Conservation (phyloP, 1,284 basidiomycete species). For the Volvariella surrecta region DNA sequence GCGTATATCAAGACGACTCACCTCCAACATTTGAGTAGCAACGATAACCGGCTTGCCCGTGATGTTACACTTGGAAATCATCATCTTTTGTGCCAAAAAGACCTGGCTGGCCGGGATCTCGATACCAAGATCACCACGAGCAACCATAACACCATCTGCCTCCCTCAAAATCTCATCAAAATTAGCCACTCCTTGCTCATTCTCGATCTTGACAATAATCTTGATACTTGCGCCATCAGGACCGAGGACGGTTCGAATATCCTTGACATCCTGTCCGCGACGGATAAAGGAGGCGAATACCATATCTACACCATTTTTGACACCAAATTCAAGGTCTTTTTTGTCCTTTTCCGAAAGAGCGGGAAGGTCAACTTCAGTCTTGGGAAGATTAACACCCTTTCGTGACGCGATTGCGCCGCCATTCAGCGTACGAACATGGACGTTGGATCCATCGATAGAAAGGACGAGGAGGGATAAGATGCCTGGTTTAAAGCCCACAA, state of each 20-base stretch:
- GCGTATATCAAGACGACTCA: conserved; percentile 24
- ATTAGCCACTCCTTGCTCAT: conserved; percentile 95
- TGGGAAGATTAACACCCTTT: conserved; percentile 99
- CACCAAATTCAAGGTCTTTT: conserved; percentile 90
- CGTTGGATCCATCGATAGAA: conserved; percentile 71
- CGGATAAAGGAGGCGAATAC: conserved; percentile 98
- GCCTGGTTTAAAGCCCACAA: conserved; percentile 30
- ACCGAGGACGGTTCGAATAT: conserved; percentile 87
- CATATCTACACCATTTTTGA: conserved; percentile 98
- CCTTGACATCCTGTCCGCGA: conserved; percentile 83
- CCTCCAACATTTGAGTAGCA: conserved; percentile 99
- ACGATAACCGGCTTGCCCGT: conserved; percentile 97
- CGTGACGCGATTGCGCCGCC: conserved; percentile 90
- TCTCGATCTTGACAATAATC: conserved; percentile 98
- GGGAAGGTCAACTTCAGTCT: conserved; percentile 96
- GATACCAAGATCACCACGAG: conserved; percentile 95
- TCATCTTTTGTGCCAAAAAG: conserved; percentile 99
- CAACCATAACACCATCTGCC: conserved; percentile 97
- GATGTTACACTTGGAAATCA: conserved; percentile 98
- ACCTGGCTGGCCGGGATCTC: conserved; percentile 98
- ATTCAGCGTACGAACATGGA: conserved; percentile 89
- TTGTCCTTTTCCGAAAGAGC: conserved; percentile 99
- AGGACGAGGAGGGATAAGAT: conserved; percentile 93
- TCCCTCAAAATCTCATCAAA: conserved; percentile 95
- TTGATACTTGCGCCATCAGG: conserved; percentile 91